These are phyloP conservation scores for Arctostaphylos glauca DNA, from an alignment of 148 eudicot species.

Conservation along the genomic window DNA sequence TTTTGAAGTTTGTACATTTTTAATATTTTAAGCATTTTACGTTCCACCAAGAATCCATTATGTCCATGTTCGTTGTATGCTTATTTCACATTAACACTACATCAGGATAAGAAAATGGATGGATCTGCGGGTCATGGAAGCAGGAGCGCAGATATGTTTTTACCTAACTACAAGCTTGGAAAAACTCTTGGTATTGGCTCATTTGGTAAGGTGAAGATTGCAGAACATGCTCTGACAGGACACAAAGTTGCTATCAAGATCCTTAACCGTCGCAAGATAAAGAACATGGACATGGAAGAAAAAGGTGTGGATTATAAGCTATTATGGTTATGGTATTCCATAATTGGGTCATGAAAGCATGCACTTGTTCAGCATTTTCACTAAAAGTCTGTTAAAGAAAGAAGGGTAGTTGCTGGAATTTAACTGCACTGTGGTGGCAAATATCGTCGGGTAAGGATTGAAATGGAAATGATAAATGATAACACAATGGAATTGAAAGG, in stretches of 20 bases:
- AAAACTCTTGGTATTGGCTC: slow-evolving; percentile 97
- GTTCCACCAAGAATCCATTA: not conserved
- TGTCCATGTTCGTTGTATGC: not conserved
- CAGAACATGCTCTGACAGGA: slow-evolving; percentile 79
- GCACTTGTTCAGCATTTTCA: not conserved
- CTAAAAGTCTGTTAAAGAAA: not conserved
- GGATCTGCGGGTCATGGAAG: slow-evolving; percentile 55
- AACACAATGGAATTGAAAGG: not conserved
- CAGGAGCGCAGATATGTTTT: slow-evolving; percentile 45
- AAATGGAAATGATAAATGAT: slow-evolving; percentile 1
- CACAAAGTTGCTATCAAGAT: slow-evolving; percentile 96
- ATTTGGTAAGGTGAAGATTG: slow-evolving; percentile 92
- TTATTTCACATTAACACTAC: not conserved
- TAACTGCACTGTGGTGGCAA: not conserved
- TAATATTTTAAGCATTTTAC: not conserved
- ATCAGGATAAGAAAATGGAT: slow-evolving; percentile 55
- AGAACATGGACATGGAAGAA: slow-evolving; percentile 94
- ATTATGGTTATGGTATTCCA: not conserved
- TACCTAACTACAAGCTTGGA: slow-evolving; percentile 82
- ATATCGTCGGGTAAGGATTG: not conserved
- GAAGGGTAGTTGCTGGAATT: slow-evolving; percentile 9
- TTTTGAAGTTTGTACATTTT: not conserved
- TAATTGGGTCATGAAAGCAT: not conserved
- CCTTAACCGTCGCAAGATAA: slow-evolving; percentile 82
- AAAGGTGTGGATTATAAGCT: slow-evolving; percentile 49